Base-by-base conservation (phyloP, 345 rosid genomes). In the Linum trigynum region DNA sequence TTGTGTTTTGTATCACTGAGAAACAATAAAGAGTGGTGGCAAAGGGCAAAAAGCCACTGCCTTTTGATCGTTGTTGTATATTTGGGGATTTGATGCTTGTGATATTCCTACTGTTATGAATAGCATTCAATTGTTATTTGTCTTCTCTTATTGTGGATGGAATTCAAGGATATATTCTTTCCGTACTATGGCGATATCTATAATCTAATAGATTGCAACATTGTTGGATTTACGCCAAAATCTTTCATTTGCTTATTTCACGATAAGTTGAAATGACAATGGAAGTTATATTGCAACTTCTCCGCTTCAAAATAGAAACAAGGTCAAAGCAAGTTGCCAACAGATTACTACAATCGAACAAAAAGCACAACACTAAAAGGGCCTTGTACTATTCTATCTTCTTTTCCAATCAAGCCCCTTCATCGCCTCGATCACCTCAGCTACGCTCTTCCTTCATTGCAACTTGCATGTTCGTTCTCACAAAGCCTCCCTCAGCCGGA, bases 401-500 rank as follows among this genome's bases (percentile, higher is more conserved):
- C 14, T 9, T 48, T 10, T 48, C 11, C 14, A 8, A 4, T 41
- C 45, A 41, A 4, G 45, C 9, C 45, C 45, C 5, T 41, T 8
- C 45, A 41, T 41, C 9, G 5, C 45, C 45, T 41, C 9, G 45
- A 0, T 41, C 45, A 41, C 5, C 6, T 41, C 45, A 41, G 9
- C 45, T 41, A 41, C 9, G 45, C 45, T 41, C 9, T 41, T 41
- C 45, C 14, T 48, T 15, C 53, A 9, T 48, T 5, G 7, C 53
- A 3, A 9, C 14, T 48, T 48, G 53, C 14, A 9, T 48, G 3
- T 15, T 3, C 57, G 5, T 1, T 5, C 17, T 86, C 81, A 88
- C 68, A 90, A 78, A 32, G 96, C 96, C 80, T 94, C 97, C 78
- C 79, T 88, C 17, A 92, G 86, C 69, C 73, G 72, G 66, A 88